phyloP scores from a whole-genome alignment of 2,329 filamentous ascomycete genomes.

The Tolypocladium paradoxum region DNA sequence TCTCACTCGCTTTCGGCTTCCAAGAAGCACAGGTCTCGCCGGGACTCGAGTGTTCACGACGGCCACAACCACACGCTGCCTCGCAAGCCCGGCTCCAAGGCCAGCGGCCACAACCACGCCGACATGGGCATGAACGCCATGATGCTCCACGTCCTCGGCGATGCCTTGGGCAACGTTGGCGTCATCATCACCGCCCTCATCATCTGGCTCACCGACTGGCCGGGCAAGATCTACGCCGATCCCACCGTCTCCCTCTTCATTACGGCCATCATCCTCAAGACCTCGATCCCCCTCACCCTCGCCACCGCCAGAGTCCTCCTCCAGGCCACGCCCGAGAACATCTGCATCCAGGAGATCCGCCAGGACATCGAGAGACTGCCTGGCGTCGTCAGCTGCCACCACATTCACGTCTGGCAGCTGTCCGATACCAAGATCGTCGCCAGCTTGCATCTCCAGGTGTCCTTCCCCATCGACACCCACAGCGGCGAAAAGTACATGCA shows the following conservation, averaged over 20 bases:
- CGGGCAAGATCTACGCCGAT: slow-evolving; percentile 78
- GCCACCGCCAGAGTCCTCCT: slow-evolving; percentile 81
- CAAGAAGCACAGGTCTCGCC: slow-evolving; percentile 19
- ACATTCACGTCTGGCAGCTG: slow-evolving; percentile 95
- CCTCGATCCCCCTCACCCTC: slow-evolving; percentile 67
- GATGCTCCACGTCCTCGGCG: slow-evolving; percentile 66
- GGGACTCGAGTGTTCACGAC: slow-evolving; percentile 49
- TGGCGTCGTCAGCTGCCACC: slow-evolving; percentile 83
- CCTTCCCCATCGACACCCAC: slow-evolving; percentile 77
- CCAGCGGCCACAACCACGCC: slow-evolving; percentile 65
- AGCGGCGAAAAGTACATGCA: slow-evolving; percentile 79
- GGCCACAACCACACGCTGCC: slow-evolving; percentile 76
- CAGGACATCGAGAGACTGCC: slow-evolving; percentile 80
- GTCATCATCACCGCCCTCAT: slow-evolving; percentile 74
- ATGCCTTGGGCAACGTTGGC: slow-evolving; percentile 77
- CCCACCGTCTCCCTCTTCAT: slow-evolving; percentile 90
- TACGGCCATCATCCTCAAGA: slow-evolving; percentile 65
- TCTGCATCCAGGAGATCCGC: slow-evolving; percentile 81
- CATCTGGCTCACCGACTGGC: slow-evolving; percentile 83
- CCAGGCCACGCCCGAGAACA: slow-evolving; percentile 83
- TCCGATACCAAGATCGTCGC: slow-evolving; percentile 91
- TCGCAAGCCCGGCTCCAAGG: slow-evolving; percentile 46
- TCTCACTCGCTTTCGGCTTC: slow-evolving; percentile 7
- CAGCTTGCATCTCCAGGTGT: slow-evolving; percentile 85
- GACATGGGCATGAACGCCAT: slow-evolving; percentile 95